Evolutionary conservation across 1,284 basidiomycete genomes (phyloP).

Genomic region (Trichosporon sp.): DNA sequence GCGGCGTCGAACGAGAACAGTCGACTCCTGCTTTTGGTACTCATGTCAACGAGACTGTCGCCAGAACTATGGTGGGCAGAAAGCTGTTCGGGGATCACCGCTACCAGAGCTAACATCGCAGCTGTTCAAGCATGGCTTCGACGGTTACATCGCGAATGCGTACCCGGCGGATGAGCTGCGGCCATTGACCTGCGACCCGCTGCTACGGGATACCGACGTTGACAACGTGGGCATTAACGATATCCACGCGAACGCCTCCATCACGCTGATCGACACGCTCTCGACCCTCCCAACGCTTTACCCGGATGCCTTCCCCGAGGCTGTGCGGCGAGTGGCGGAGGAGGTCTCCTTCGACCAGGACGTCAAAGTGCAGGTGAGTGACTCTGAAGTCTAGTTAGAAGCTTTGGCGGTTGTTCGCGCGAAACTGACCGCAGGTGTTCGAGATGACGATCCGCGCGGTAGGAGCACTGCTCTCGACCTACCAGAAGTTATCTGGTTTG

Average conservation of each 20-base stretch:
- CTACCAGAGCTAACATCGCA: constrained; percentile 26
- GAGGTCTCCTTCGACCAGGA: constrained; percentile 53
- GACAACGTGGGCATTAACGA: constrained; percentile 63
- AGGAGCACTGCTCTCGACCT: constrained; percentile 83
- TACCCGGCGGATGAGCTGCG: constrained; percentile 67
- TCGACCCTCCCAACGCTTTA: constrained; percentile 49
- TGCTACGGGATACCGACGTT: constrained; percentile 41
- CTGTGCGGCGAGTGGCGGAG: constrained; percentile 43
- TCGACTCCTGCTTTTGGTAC: too few species aligned
- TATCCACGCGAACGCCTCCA: constrained; percentile 66
- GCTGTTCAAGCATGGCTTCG: constrained; percentile 54
- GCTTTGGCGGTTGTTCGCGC: too few species aligned
- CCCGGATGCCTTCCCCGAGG: constrained; percentile 44
- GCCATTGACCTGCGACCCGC: constrained; percentile 73
- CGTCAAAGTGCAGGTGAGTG: constrained; percentile 62
- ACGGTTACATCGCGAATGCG: constrained; percentile 54
- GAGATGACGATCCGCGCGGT: constrained; percentile 81
- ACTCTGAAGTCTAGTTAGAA: too few species aligned
- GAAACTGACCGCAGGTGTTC: constrained; percentile 54
- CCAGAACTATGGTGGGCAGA: not conserved
- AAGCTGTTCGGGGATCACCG: not conserved
- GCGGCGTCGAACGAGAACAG: not conserved
- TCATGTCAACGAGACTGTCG: too few species aligned
- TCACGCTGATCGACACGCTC: constrained; percentile 53
- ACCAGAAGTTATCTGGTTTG: constrained; percentile 65